Conservation (phyloP, 139 green algal genomes). For the Edaphochlamys debaryana region DNA sequence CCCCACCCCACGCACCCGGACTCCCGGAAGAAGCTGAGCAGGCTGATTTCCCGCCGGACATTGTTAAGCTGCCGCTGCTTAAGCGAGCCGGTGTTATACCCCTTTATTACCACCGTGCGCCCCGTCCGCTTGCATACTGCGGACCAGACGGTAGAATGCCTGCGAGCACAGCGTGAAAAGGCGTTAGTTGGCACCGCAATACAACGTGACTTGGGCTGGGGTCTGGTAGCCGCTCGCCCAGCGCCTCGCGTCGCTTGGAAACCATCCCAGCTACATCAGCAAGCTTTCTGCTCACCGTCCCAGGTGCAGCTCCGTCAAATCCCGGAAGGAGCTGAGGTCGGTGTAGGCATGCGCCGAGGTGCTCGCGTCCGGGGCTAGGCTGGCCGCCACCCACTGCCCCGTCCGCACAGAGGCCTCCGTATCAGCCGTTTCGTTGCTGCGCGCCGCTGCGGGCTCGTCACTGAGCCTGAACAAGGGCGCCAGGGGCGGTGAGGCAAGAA, state of each 20-base stretch:
- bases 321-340: slow-evolving; percentile 12
- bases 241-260: too few species aligned
- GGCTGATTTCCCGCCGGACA: slow-evolving; percentile 39
- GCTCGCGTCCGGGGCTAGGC: background rate
- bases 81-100: slow-evolving; percentile 5
- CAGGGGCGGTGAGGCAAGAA: too few species aligned
- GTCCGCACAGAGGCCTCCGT: too few species aligned
- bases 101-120: slow-evolving; percentile 20
- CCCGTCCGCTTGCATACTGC: slow-evolving; percentile 10
- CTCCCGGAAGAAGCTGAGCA: slow-evolving; percentile 36
- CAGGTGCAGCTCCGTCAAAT: slow-evolving; percentile 4
- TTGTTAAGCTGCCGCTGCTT: slow-evolving; percentile 40
- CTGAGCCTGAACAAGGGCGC: too few species aligned
- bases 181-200: too few species aligned
- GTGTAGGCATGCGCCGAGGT: background rate
- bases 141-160: slow-evolving; percentile 34
- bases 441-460: too few species aligned
- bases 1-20: slow-evolving; percentile 29
- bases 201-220: too few species aligned
- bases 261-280: too few species aligned
- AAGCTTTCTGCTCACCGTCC: slow-evolving; percentile 31
- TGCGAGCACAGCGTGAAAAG: too few species aligned
- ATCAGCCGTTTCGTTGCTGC: too few species aligned
- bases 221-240: too few species aligned
- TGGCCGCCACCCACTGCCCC: too few species aligned